phyloP scores from a whole-genome alignment of 73 alveolate genomes.

The Paraurostyla sp. region DNA sequence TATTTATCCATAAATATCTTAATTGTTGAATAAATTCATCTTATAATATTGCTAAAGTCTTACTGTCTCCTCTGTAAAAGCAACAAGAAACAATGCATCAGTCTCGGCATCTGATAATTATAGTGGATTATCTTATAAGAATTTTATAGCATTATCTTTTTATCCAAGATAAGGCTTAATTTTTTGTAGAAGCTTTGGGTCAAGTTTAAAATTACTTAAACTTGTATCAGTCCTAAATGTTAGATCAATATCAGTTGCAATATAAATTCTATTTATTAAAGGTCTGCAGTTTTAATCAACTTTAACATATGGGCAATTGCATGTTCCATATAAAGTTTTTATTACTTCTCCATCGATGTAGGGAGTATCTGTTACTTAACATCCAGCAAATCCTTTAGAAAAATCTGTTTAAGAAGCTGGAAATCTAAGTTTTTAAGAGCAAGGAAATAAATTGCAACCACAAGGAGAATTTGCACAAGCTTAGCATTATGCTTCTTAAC shows the following conservation, averaged over 20 bases:
- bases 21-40: neutral
- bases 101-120: neutral
- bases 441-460: slow-evolving; percentile 9
- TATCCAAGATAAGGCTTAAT: neutral
- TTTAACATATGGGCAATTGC: slow-evolving; percentile 20
- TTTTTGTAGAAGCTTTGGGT: neutral
- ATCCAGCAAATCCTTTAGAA: slow-evolving; percentile 21
- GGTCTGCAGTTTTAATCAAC: slow-evolving; percentile 20
- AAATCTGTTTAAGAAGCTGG: neutral
- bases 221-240: neutral
- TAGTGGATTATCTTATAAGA: neutral
- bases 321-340: neutral
- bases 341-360: neutral
- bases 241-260: neutral
- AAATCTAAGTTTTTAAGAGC: neutral
- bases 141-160: neutral
- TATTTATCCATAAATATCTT: neutral
- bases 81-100: neutral
- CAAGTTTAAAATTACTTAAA: neutral
- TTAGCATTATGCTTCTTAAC: neutral
- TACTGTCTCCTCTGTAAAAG: neutral
- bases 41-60: neutral
- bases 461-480: neutral
- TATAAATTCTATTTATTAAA: neutral
- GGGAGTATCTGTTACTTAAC: neutral